Conservation (phyloP, 73 alveolate genomes). For the Stentor coeruleus region DNA sequence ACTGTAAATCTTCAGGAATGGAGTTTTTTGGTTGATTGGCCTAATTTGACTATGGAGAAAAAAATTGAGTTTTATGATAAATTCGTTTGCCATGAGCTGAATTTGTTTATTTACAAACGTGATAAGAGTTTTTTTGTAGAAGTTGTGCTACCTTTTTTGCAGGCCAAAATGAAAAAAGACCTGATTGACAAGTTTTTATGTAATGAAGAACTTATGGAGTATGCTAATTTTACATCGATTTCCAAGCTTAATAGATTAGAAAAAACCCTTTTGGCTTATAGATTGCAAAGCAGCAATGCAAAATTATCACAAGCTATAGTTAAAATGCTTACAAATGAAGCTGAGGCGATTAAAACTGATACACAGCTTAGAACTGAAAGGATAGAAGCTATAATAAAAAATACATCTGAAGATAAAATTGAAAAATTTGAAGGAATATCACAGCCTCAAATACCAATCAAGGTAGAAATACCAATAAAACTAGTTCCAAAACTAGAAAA, state of each 20-base stretch:
- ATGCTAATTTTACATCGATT: constrained; percentile 31
- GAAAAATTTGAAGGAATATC: not conserved
- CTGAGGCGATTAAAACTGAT: not conserved
- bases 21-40: constrained; percentile 60
- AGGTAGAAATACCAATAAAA: not conserved
- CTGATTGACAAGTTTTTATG: constrained; percentile 55
- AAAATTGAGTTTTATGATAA: constrained; percentile 60
- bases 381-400: not conserved
- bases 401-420: not conserved
- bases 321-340: not conserved
- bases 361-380: not conserved
- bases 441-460: not conserved
- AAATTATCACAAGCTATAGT: not conserved
- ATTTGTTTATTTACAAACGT: constrained; percentile 61
- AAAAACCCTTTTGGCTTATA: constrained; percentile 35
- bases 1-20: constrained; percentile 31
- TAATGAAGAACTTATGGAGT: constrained; percentile 34
- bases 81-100: constrained; percentile 60
- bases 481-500: not conserved
- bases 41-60: constrained; percentile 35
- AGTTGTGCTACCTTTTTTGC: constrained; percentile 53
- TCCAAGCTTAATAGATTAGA: constrained; percentile 52
- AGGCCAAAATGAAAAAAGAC: constrained; percentile 63
- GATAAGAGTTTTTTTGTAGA: constrained; percentile 62
- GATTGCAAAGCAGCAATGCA: not conserved